Conservation (phyloP, 805 yeast species). For the Kazachstania taianensis region DNA sequence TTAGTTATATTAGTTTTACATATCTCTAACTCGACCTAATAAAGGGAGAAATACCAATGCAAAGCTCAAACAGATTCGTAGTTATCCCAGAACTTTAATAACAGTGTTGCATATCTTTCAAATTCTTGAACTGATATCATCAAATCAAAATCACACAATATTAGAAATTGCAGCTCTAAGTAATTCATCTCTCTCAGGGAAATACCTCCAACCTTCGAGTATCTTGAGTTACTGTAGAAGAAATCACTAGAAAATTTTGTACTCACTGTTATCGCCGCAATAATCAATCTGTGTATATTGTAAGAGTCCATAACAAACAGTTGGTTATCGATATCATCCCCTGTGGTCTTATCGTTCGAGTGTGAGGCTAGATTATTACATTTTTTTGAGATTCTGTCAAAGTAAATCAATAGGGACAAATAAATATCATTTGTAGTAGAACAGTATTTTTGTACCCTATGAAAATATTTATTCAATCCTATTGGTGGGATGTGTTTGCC, state of each 20-base stretch:
- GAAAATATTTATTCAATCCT: constrained; percentile 75
- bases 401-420: constrained; percentile 78
- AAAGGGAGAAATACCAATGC: no score
- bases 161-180: constrained; percentile 78
- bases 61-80: constrained; percentile 1
- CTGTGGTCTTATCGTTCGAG: constrained; percentile 11
- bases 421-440: constrained; percentile 98
- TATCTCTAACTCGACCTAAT: no score
- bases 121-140: constrained; percentile 85
- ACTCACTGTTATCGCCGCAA: constrained; percentile 91
- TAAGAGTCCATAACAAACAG: constrained; percentile 91
- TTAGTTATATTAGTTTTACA: no score
- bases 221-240: constrained; percentile 86
- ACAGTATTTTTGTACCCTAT: constrained; percentile 88
- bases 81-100: constrained; percentile 46
- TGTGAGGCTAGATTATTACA: constrained; percentile 16
- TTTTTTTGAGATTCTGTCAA: constrained; percentile 84
- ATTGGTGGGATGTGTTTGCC: constrained; percentile 97
- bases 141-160: constrained; percentile 75
- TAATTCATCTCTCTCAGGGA: constrained; percentile 89
- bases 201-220: constrained; percentile 92
- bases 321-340: constrained; percentile 29
- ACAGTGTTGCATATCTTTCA: constrained; percentile 79
- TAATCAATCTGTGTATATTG: constrained; percentile 87
- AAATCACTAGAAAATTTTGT: constrained; percentile 92